Evolutionary conservation across 805 yeast species (phyloP).

Genomic region (Cyberlindnera maclurae): DNA sequence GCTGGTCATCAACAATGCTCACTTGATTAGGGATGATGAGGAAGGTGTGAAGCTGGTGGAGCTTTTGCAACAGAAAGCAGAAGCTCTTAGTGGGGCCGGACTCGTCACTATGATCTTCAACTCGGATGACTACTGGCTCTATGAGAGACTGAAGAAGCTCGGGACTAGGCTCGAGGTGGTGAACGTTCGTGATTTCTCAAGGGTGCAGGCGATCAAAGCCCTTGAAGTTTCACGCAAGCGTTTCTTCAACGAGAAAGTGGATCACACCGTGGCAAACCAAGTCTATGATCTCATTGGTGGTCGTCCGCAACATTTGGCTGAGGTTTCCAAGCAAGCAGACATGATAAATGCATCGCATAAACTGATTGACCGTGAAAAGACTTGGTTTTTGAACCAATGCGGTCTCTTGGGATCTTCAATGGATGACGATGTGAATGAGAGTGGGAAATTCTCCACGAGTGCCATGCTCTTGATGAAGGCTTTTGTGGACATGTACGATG

Average conservation of each 20-base stretch:
- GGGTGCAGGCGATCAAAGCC: slow-evolving; percentile 49
- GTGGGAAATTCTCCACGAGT: slow-evolving; percentile 66
- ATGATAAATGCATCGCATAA: slow-evolving; percentile 56
- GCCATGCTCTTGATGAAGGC: slow-evolving; percentile 70
- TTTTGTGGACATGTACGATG: slow-evolving; percentile 58
- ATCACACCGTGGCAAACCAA: slow-evolving; percentile 37
- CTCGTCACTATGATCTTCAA: slow-evolving; percentile 52
- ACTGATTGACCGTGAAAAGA: slow-evolving; percentile 71
- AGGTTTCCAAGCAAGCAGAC: slow-evolving; percentile 54
- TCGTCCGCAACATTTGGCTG: slow-evolving; percentile 73
- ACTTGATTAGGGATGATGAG: slow-evolving; percentile 66
- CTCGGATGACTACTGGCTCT: slow-evolving; percentile 83
- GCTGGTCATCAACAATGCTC: slow-evolving; percentile 66
- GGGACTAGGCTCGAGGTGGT: slow-evolving; percentile 72
- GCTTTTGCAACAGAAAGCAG: slow-evolving; percentile 78
- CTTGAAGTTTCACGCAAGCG: slow-evolving; percentile 42
- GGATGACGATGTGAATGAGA: slow-evolving; percentile 89
- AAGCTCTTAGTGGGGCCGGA: slow-evolving; percentile 59
- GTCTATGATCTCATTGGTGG: slow-evolving; percentile 75
- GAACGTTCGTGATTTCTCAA: slow-evolving; percentile 55
- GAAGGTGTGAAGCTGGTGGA: slow-evolving; percentile 68
- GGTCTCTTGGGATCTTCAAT: slow-evolving; percentile 67
- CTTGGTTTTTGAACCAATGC: slow-evolving; percentile 82
- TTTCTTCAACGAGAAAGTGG: slow-evolving; percentile 33
- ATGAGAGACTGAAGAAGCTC: slow-evolving; percentile 61